These are phyloP conservation scores for Oldenlandia corymbosa DNA, from an alignment of 257 asterid genomes.

Conservation along the genomic window DNA sequence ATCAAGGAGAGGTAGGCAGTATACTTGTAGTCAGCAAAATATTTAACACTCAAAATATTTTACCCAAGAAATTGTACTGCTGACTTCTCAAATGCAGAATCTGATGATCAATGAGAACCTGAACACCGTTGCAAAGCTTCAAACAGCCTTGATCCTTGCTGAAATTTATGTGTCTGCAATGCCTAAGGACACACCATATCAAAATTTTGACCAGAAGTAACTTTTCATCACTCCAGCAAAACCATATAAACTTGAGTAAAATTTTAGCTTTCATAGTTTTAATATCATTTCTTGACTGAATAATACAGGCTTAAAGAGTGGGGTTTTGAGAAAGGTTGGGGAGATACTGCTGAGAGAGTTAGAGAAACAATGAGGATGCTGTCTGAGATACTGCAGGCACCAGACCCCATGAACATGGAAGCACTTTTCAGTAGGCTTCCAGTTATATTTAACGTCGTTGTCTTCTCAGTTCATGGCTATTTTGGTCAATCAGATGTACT, in stretches of 20 bases:
- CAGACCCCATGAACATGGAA: constrained; percentile 57
- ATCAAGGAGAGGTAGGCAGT: constrained; percentile 64
- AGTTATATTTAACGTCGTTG: constrained; percentile 51
- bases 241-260: background rate
- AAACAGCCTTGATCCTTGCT: constrained; percentile 45
- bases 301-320: constrained; percentile 54
- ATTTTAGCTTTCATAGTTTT: background rate
- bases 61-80: background rate
- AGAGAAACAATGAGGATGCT: constrained; percentile 55
- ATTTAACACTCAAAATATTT: background rate
- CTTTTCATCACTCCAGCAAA: background rate
- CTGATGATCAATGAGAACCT: constrained; percentile 66
- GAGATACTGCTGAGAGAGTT: constrained; percentile 57
- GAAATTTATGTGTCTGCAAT: constrained; percentile 49
- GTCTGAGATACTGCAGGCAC: constrained; percentile 74
- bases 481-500: constrained; percentile 87
- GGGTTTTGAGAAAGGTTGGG: constrained; percentile 92
- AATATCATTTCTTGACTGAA: background rate
- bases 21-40: constrained; percentile 2
- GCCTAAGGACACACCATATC: constrained; percentile 53
- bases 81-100: constrained; percentile 38
- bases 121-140: constrained; percentile 51
- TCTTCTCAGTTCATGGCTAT: constrained; percentile 77
- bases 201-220: constrained; percentile 57
- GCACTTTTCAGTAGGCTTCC: constrained; percentile 63